Evolutionary conservation across 2,329 filamentous ascomycete species (phyloP), one percentile per base, ranked within the genome.

Genomic region (Botrytis fragariae): DNA sequence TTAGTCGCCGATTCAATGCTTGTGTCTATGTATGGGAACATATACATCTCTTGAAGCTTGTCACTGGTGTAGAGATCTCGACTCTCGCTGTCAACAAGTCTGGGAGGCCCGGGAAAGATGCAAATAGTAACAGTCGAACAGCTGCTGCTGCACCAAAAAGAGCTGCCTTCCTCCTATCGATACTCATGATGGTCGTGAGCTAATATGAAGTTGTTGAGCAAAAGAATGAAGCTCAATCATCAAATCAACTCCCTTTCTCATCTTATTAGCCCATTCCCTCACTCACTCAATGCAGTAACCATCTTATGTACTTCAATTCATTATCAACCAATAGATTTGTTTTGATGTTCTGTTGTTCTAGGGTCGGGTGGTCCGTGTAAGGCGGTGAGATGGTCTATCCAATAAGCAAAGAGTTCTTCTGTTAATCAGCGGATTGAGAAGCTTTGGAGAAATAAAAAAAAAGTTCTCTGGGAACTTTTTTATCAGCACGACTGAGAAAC

Each of bases 41-140:
- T 83, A 57, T 87, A 97, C 95, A 86, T 89, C 96, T 90, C 86
- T 98, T 98, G 88, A 98, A 99, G 88, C 95, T 97, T 79, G 94
- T 98, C 64, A 98, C 92, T 57, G 96, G 95, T 35, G 96, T 99
- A 62, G 96, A 98, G 80, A 99, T 92, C 86, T 99, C 96, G 79
- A 98, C 96, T 81, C 96, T 92, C 76, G 92, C 93, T 32, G 94
- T 96, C 75, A 99, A 87, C 75, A 97, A 87, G 81, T 94, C 91
- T 70, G 95, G 93, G 59, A 99, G 86, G 54, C 89, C 89, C 75
- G 96, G 95, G 81, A 98, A 97, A 73, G 90, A 86, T 74, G 91
- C 86, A 81, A 94, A 95, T 71, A 98, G 88, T 72, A 93, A 84
- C 74, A 98, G 86, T 78, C 96, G 91, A 78, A 98, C 86, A 75